Evolutionary conservation across 306 rosid species (phyloP).

Genomic region (Oxytropis ochrocephala): DNA sequence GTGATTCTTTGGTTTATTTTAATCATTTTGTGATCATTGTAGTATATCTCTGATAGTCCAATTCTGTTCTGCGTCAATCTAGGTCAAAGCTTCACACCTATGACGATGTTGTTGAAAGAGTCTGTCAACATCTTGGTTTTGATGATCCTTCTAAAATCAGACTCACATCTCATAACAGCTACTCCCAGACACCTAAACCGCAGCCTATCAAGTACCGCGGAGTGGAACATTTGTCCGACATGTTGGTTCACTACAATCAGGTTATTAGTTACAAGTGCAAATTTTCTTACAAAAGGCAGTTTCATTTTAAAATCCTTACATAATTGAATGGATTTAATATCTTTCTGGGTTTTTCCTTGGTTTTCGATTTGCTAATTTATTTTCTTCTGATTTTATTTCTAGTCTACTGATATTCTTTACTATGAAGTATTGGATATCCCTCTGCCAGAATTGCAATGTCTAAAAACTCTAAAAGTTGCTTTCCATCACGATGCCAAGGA

Average conservation of each 20-base stretch:
- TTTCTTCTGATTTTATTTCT: neutral
- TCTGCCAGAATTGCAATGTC: constrained; percentile 72
- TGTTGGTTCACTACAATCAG: constrained; percentile 81
- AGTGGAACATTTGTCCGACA: constrained; percentile 66
- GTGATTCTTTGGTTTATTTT: neutral
- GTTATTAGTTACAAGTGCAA: constrained; percentile 22
- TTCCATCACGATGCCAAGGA: constrained; percentile 73
- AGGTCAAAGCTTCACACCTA: constrained; percentile 49
- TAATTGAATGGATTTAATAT: neutral
- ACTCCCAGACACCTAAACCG: constrained; percentile 27
- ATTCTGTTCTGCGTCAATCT: neutral
- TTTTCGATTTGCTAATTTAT: neutral
- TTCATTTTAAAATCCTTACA: neutral
- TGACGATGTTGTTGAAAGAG: constrained; percentile 63
- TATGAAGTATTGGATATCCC: constrained; percentile 83
- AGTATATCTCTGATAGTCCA: neutral
- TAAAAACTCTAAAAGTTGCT: constrained; percentile 70
- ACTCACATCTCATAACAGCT: constrained; percentile 78
- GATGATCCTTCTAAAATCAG: constrained; percentile 71
- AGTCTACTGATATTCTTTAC: constrained; percentile 67
- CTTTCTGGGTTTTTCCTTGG: neutral
- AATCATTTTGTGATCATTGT: neutral
- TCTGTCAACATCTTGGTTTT: constrained; percentile 52
- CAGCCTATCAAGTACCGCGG: constrained; percentile 37
- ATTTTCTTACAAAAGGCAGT: neutral